A percentile compares a stretch with the other conserved stretches of the same genome.
Conservation (phyloP, 306 rosid genomes). For the Calophaca sinica region DNA sequence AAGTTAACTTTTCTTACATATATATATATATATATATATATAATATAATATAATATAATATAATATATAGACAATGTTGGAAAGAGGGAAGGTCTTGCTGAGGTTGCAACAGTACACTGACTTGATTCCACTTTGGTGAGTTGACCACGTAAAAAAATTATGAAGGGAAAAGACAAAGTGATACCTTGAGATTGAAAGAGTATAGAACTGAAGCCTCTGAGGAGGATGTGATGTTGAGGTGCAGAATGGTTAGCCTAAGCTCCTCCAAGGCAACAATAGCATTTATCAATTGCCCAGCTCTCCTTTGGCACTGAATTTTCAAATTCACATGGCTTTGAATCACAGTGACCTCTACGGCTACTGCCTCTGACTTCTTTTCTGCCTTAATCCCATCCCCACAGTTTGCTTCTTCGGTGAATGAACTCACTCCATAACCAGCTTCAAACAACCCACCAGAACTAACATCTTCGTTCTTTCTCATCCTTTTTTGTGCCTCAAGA, state of each 20-base stretch:
- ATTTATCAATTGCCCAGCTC: slow-evolving; percentile 67
- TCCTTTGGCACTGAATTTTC: slow-evolving; percentile 70
- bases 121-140: slow-evolving; percentile 51
- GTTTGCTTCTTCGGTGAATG: slow-evolving; percentile 13
- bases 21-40: too few species aligned
- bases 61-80: too few species aligned
- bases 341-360: slow-evolving; percentile 66
- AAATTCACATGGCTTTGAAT: slow-evolving; percentile 90
- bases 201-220: slow-evolving; percentile 65
- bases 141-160: slow-evolving; percentile 50
- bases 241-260: slow-evolving; percentile 73
- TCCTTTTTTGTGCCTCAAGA: slow-evolving; percentile 71
- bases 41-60: too few species aligned
- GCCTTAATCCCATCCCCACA: slow-evolving; percentile 50
- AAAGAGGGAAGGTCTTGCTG: too few species aligned
- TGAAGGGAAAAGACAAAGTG: slow-evolving; percentile 36
- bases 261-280: slow-evolving; percentile 79
- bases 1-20: too few species aligned
- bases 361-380: slow-evolving; percentile 70
- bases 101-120: slow-evolving; percentile 52
- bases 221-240: slow-evolving; percentile 74
- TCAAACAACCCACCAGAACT: slow-evolving; percentile 37
- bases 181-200: slow-evolving; percentile 94
- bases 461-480: slow-evolving; percentile 50
- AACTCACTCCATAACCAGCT: neutral